Evolutionary conservation across 306 rosid species (phyloP).

Genomic region (Ormosia semicastrata): DNA sequence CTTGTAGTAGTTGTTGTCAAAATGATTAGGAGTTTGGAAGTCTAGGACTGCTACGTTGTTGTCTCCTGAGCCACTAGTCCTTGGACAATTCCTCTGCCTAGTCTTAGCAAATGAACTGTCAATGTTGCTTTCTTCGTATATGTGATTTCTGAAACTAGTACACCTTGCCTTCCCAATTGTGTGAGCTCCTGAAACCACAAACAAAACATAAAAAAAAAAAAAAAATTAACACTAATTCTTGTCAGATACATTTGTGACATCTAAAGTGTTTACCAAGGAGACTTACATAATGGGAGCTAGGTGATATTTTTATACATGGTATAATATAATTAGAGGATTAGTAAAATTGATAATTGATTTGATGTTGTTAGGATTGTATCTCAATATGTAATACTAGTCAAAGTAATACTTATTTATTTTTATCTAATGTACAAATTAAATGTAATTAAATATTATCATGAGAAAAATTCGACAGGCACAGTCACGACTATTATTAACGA

Average conservation of each 20-base stretch:
- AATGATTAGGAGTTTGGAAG: slow-evolving; percentile 42
- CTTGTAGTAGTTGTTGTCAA: slow-evolving; percentile 66
- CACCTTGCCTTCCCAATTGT: slow-evolving; percentile 81
- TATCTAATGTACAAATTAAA: too few relatives aligned
- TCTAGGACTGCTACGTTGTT: slow-evolving; percentile 56
- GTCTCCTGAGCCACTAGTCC: slow-evolving; percentile 46
- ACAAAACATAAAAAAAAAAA: background rate
- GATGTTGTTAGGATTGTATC: too few relatives aligned
- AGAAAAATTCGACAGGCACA: too few relatives aligned
- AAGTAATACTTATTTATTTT: too few relatives aligned
- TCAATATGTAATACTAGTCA: too few relatives aligned
- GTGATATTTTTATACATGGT: too few relatives aligned
- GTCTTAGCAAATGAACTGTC: slow-evolving; percentile 53
- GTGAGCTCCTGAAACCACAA: slow-evolving; percentile 53
- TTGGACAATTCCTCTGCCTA: slow-evolving; percentile 50
- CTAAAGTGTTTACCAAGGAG: background rate
- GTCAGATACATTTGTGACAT: background rate
- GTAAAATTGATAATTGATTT: too few relatives aligned
- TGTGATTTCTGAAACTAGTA: slow-evolving; percentile 43
- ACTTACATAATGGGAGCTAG: background rate
- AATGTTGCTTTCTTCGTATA: slow-evolving; percentile 60
- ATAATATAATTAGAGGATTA: too few relatives aligned
- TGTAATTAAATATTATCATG: too few relatives aligned
- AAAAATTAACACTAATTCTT: background rate
- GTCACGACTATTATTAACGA: too few relatives aligned